These are phyloP conservation scores for Solanum rostratum DNA, from an alignment of 257 asterid genomes.

Conservation along the genomic window DNA sequence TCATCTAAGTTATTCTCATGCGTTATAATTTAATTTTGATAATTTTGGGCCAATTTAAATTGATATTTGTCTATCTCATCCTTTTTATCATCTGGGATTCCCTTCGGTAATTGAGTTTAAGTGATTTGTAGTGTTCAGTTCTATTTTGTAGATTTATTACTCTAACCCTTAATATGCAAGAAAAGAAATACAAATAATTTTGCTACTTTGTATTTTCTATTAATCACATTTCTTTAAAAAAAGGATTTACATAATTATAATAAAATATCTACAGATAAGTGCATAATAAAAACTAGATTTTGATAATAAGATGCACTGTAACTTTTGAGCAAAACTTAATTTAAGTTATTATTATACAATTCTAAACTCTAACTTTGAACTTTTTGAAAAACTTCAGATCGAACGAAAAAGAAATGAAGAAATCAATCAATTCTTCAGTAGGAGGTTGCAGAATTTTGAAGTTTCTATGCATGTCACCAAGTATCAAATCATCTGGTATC, in stretches of 20 bases:
- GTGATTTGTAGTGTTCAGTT: no score
- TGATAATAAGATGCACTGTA: slow-evolving; percentile 13
- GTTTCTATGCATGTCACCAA: slow-evolving; percentile 50
- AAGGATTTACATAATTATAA: background rate
- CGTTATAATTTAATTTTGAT: background rate
- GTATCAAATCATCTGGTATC: background rate
- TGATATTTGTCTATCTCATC: background rate
- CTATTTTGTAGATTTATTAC: background rate
- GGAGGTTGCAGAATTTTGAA: slow-evolving; percentile 56
- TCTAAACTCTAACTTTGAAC: slow-evolving; percentile 7
- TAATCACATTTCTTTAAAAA: background rate
- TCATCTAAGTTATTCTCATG: background rate
- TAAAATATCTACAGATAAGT: slow-evolving; percentile 14
- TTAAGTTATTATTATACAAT: slow-evolving; percentile 1
- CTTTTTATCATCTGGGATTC: slow-evolving; percentile 15
- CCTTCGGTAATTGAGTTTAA: slow-evolving; percentile 6
- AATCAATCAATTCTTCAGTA: slow-evolving; percentile 22
- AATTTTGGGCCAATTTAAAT: background rate
- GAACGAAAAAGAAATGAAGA: slow-evolving; percentile 28
- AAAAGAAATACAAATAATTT: background rate
- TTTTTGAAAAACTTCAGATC: background rate
- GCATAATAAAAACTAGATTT: background rate
- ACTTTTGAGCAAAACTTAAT: background rate
- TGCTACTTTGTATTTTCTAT: no score
- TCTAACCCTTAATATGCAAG: background rate